Percentiles rank a stretch among this genome's conserved stretches.
phyloP scores from a whole-genome alignment of 1,139 yeast genomes.

The Hemisphaericaspora subhashii region DNA sequence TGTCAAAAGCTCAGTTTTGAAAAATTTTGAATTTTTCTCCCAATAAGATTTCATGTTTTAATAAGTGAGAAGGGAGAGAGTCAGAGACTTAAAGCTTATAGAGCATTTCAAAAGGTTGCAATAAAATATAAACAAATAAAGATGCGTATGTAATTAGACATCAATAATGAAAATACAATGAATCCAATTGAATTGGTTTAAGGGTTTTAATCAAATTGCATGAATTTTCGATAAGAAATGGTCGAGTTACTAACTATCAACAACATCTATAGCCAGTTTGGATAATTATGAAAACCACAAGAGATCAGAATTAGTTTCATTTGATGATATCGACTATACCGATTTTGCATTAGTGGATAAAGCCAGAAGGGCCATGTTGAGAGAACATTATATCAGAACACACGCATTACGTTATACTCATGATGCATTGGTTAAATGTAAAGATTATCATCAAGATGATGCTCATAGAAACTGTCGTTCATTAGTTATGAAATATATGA shows the following conservation, averaged over 20 bases:
- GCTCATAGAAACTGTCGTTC: slow-evolving; percentile 67
- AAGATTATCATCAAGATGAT: slow-evolving; percentile 74
- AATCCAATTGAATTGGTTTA: background rate
- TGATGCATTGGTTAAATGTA: slow-evolving; percentile 73
- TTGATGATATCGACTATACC: slow-evolving; percentile 78
- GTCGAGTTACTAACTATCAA: background rate
- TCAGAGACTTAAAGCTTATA: background rate
- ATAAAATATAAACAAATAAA: background rate
- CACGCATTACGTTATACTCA: slow-evolving; percentile 69
- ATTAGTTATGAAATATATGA: slow-evolving; percentile 72
- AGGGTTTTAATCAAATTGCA: no score
- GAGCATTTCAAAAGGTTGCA: no score
- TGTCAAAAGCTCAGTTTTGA: background rate
- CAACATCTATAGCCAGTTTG: slow-evolving; percentile 24
- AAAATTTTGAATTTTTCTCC: slow-evolving; percentile 10
- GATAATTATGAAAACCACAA: slow-evolving; percentile 50
- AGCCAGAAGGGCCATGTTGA: slow-evolving; percentile 75
- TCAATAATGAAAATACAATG: slow-evolving; percentile 1
- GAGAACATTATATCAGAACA: slow-evolving; percentile 79
- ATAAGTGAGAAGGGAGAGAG: slow-evolving; percentile 4
- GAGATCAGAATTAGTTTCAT: slow-evolving; percentile 76
- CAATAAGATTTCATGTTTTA: slow-evolving; percentile 20
- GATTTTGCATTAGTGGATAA: slow-evolving; percentile 61
- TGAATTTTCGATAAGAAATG: background rate
- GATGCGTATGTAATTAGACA: background rate